Base-by-base conservation (phyloP, 805 yeast species). In the Wickerhamiella dianesei region DNA sequence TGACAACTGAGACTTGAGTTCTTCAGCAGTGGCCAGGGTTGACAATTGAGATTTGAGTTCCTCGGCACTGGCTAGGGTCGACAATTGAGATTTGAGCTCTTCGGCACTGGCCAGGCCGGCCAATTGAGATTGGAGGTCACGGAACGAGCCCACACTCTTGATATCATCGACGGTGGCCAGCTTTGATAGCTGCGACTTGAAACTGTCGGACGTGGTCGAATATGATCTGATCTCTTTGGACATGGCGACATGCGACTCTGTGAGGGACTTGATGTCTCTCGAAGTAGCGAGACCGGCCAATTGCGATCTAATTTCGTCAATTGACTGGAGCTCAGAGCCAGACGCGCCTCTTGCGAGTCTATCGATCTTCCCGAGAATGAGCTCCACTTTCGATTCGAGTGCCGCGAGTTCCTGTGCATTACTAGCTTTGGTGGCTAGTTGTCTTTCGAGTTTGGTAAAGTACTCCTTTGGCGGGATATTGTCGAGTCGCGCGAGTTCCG, bases 401-500 rank as follows among this genome's bases (percentile, higher is more conserved):
- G n/a, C n/a, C n/a, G n/a, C n/a, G n/a, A n/a, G n/a, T n/a, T n/a
- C n/a, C n/a, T n/a, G n/a, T n/a, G n/a, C n/a, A n/a, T n/a, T n/a
- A n/a, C n/a, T n/a, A n/a, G n/a, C n/a, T n/a, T n/a, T n/a, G n/a
- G n/a, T n/a, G 6, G n/a, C 35, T 4, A 41, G 12, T 25, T 41
- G n/a, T n/a, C 16, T 6, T 9, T 41, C 43, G 17, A 41, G 20
- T 3, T n/a, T n/a, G 13, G 39, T 6, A n/a, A 48, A 35, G 5
- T 32, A n/a, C 14, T 37, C 21, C 22, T 16, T n/a, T 3, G 20
- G 44, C 37, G 43, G 17, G 21, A 44, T 44, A 14, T 21, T 17
- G 9, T 42, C 37, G 13, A 53, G 49, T 21, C 48, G 45, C 12
- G 35, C 44, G 16, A 53, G 49, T 12, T 41, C 19, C 17, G 25